Conservation (phyloP, 78 protist species). For the Emiliania huxleyi region DNA sequence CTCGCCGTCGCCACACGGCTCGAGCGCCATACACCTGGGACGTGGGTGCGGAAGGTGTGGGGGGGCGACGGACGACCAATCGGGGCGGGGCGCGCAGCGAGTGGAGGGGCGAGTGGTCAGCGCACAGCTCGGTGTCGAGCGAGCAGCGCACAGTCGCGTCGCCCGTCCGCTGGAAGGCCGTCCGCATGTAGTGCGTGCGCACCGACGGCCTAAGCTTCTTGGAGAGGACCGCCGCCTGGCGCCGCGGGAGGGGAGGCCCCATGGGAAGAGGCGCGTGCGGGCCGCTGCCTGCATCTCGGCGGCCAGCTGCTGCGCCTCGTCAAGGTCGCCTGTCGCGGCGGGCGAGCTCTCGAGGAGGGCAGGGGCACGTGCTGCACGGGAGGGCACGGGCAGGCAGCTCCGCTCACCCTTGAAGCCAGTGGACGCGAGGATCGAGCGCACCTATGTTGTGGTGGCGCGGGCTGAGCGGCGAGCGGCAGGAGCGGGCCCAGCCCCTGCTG, state of each 20-base stretch:
- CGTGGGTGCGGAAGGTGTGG: background rate
- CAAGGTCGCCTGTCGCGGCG: too few species aligned
- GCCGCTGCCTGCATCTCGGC: background rate
- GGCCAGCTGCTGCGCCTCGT: background rate
- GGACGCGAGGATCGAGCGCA: background rate
- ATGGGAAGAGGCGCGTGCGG: too few species aligned
- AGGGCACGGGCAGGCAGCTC: too few species aligned
- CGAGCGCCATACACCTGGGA: conserved; percentile 9
- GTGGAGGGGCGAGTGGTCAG: too few species aligned
- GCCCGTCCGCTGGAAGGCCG: conserved; percentile 49
- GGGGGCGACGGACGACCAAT: too few species aligned
- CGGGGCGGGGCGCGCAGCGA: conserved; percentile 6
- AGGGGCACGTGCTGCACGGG: too few species aligned
- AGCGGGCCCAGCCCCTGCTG: too few species aligned
- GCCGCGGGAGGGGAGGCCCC: too few species aligned
- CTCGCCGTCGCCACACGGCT: background rate
- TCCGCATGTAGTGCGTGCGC: conserved; percentile 51
- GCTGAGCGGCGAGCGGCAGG: too few species aligned
- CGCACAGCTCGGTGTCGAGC: conserved; percentile 54
- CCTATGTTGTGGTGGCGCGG: too few species aligned
- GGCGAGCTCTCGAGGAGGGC: too few species aligned
- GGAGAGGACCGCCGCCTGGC: background rate
- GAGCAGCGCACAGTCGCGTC: conserved; percentile 30
- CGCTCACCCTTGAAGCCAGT: background rate
- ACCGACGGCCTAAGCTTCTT: conserved; percentile 38